Conservation (phyloP, 139 green algal species). For the Nannochloris sp. region DNA sequence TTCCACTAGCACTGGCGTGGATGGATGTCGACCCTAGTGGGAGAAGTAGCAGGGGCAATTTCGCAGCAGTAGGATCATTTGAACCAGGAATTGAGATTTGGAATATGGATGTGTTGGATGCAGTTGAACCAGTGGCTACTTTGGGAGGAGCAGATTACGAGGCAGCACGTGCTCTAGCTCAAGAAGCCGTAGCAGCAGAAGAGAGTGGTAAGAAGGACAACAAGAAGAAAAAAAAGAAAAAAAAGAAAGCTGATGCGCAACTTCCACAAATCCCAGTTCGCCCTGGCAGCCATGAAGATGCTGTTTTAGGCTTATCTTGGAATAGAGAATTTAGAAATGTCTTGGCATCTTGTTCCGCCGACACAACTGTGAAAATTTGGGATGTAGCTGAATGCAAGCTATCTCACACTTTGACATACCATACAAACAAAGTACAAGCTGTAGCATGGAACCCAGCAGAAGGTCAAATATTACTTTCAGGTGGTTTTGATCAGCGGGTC, state of each 20-base stretch:
- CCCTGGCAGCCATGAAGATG: constrained; percentile 79
- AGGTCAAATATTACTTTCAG: constrained; percentile 75
- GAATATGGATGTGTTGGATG: constrained; percentile 86
- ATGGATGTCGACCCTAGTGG: constrained; percentile 60
- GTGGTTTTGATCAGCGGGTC: constrained; percentile 73
- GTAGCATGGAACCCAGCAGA: constrained; percentile 91
- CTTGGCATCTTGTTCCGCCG: constrained; percentile 76
- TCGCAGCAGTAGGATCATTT: constrained; percentile 84
- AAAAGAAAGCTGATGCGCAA: constrained; percentile 55
- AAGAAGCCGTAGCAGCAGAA: no score
- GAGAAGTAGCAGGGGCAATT: constrained; percentile 37
- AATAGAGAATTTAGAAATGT: constrained; percentile 85
- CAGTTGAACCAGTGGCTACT: constrained; percentile 69
- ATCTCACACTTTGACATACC: constrained; percentile 78
- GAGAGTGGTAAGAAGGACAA: no score
- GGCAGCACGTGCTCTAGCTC: constrained; percentile 8
- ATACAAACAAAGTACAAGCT: constrained; percentile 90
- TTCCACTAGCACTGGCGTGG: constrained; percentile 87
- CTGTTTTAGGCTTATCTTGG: constrained; percentile 87
- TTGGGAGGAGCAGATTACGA: constrained; percentile 65
- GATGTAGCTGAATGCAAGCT: constrained; percentile 48
- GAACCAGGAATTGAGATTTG: constrained; percentile 95
- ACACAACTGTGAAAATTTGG: constrained; percentile 87
- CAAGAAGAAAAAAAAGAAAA: constrained; percentile 13
- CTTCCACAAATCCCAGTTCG: constrained; percentile 46